Evolutionary conservation across 2,329 filamentous ascomycete species (phyloP).

Genomic region (Alternaria postmessia): DNA sequence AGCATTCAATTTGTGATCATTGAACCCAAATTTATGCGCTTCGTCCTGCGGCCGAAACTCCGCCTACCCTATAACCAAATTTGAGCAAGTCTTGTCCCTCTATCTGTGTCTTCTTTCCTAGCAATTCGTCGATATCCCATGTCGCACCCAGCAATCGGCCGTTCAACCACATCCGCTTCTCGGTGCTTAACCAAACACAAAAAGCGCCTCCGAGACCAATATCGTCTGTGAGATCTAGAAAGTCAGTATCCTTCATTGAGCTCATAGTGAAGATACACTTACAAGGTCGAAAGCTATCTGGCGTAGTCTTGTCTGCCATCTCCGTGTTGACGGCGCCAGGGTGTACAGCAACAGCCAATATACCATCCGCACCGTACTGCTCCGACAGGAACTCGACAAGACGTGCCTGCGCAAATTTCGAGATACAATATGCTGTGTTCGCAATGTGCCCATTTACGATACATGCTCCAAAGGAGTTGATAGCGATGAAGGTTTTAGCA

Average conservation of each 20-base stretch:
- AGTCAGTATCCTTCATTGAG: neutral
- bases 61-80: slow-evolving; percentile 31
- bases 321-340: slow-evolving; percentile 43
- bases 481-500: slow-evolving; percentile 35
- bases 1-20: neutral
- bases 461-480: slow-evolving; percentile 43
- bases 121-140: slow-evolving; percentile 44
- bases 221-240: slow-evolving; percentile 41
- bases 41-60: neutral
- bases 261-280: slow-evolving; percentile 9
- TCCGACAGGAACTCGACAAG: slow-evolving; percentile 37
- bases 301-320: slow-evolving; percentile 34
- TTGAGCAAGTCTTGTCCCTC: slow-evolving; percentile 40
- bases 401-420: slow-evolving; percentile 41
- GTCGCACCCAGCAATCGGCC: slow-evolving; percentile 38
- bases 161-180: slow-evolving; percentile 44
- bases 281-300: slow-evolving; percentile 39
- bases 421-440: slow-evolving; percentile 46
- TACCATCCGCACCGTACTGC: slow-evolving; percentile 33
- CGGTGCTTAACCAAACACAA: slow-evolving; percentile 42
- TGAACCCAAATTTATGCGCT: neutral
- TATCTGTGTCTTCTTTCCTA: slow-evolving; percentile 30
- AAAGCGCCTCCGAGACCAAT: slow-evolving; percentile 42
- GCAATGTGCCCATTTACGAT: slow-evolving; percentile 52
- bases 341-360: slow-evolving; percentile 39